Evolutionary conservation across 2,329 filamentous ascomycete genomes (phyloP), one percentile per base, ranked within the genome.

Genomic region (Ophiosphaerella narmari): DNA sequence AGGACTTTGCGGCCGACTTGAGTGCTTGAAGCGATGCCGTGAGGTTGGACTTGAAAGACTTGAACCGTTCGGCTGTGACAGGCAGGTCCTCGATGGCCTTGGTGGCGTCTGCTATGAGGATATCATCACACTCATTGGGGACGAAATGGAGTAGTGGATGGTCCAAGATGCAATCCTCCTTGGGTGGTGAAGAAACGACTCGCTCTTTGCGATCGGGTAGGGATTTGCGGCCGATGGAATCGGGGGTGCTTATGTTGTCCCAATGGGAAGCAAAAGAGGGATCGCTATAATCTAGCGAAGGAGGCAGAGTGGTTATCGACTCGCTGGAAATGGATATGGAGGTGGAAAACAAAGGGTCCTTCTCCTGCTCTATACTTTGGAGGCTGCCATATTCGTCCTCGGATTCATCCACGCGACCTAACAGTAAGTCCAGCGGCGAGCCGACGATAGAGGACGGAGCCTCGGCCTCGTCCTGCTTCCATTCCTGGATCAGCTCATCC

Each of bases 21-120:
- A 87, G 77, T 3, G 82, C 83, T 52, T 83, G 80, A 16, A 87
- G 68, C 0, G 84, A 86, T 2, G 83, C 81, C 0, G 84, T 86
- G 37, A 87, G 73, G 52, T 86, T 86, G 0, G 84, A 87, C 54
- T 82, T 85, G 72, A 86, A 83, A 1, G 78, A 80, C 46, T 78
- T 77, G 38, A 77, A 75, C 24, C 71, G 61, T 18, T 68, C 55
- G 13, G 67, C 62, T 5, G 68, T 62, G 6, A 60, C 45, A 9
- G 62, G 56, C 37, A 66, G 55, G 1, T 65, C 47, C 1, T 57
- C 49, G 8, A 60, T 55, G 4, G 62, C 55, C 18, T 65, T 65
- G 36, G 55, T 61, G 14, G 67, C 47, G 26, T 73, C 62, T 57
- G 62, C 65, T 52, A 59, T 70, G 52, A 59, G 70, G 51, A 55